These are phyloP conservation scores for Poterioochromonas sp. DNA, from an alignment of 352 stramenopile species.

Conservation along the genomic window DNA sequence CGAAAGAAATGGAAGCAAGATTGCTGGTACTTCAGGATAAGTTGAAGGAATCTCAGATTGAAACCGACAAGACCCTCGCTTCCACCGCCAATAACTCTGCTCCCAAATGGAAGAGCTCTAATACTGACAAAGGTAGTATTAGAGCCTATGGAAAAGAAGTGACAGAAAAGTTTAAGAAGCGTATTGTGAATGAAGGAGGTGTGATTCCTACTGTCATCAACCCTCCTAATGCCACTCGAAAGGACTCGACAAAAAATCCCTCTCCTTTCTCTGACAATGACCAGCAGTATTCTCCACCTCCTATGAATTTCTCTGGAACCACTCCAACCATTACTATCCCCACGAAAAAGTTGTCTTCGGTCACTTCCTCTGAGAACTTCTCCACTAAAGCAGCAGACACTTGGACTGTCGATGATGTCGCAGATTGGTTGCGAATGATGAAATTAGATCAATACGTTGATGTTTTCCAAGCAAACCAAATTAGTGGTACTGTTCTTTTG, in stretches of 20 bases:
- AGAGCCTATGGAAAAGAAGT: conserved; percentile 48
- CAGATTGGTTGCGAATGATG: conserved; percentile 46
- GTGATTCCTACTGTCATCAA: background rate
- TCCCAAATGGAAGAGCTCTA: conserved; percentile 43
- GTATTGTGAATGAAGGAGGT: background rate
- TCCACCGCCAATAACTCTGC: conserved; percentile 36
- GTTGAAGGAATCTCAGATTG: conserved; percentile 28
- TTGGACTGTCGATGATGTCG: conserved; percentile 46
- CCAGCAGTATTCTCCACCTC: background rate
- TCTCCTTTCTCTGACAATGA: background rate
- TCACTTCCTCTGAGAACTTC: background rate
- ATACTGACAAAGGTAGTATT: conserved; percentile 42
- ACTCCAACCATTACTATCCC: background rate
- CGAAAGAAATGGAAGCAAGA: conserved; percentile 46
- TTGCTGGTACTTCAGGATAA: conserved; percentile 37
- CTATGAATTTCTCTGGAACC: background rate
- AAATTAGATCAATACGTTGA: conserved; percentile 41
- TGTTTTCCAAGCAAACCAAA: conserved; percentile 50
- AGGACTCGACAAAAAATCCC: background rate
- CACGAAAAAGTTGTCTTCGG: background rate
- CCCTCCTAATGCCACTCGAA: conserved; percentile 10
- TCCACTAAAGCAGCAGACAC: conserved; percentile 31
- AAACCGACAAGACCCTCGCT: conserved; percentile 21
- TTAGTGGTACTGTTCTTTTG: conserved; percentile 48
- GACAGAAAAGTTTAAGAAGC: conserved; percentile 37